Evolutionary conservation across 2,329 filamentous ascomycete species (phyloP).

Genomic region (Xylaria multiplex): DNA sequence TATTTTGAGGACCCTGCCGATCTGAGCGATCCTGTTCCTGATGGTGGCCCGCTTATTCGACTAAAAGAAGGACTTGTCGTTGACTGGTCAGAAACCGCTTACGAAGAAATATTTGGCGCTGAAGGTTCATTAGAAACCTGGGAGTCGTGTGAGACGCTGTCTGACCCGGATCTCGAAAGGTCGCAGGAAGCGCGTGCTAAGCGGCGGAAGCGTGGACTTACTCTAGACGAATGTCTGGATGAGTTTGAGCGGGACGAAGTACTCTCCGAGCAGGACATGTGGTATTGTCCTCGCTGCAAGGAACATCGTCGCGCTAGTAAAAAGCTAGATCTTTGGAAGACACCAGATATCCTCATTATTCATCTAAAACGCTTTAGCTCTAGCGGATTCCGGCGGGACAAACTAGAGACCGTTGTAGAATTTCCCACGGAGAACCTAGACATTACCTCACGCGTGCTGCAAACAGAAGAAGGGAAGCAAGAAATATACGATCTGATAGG

Average conservation of each 20-base stretch:
- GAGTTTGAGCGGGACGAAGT: conserved; percentile 96
- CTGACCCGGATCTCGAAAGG: conserved; percentile 72
- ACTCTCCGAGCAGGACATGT: conserved; percentile 93
- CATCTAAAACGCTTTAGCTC: conserved; percentile 97
- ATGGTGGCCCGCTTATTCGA: conserved; percentile 74
- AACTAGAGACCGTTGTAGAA: conserved; percentile 89
- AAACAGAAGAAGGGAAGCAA: conserved; percentile 81
- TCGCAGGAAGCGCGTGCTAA: conserved; percentile 70
- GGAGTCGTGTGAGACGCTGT: conserved; percentile 60
- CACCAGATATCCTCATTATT: conserved; percentile 92
- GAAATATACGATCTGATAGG: conserved; percentile 93
- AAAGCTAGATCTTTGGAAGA: conserved; percentile 97
- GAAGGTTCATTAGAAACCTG: conserved; percentile 67
- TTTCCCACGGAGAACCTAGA: conserved; percentile 91
- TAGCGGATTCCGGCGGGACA: conserved; percentile 82
- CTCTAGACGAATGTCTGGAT: conserved; percentile 88
- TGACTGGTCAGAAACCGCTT: conserved; percentile 81
- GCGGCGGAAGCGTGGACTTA: conserved; percentile 79
- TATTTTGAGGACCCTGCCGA: conserved; percentile 44
- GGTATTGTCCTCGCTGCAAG: conserved; percentile 97
- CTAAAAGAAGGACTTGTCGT: conserved; percentile 86
- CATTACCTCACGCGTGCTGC: conserved; percentile 79
- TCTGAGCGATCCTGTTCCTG: conserved; percentile 51
- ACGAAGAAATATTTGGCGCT: conserved; percentile 75
- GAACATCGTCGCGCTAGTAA: conserved; percentile 92